Percentiles rank a stretch among this genome's conserved stretches.
These are phyloP conservation scores for Lantana camara DNA, from an alignment of 257 asterid species.

Conservation along the genomic window DNA sequence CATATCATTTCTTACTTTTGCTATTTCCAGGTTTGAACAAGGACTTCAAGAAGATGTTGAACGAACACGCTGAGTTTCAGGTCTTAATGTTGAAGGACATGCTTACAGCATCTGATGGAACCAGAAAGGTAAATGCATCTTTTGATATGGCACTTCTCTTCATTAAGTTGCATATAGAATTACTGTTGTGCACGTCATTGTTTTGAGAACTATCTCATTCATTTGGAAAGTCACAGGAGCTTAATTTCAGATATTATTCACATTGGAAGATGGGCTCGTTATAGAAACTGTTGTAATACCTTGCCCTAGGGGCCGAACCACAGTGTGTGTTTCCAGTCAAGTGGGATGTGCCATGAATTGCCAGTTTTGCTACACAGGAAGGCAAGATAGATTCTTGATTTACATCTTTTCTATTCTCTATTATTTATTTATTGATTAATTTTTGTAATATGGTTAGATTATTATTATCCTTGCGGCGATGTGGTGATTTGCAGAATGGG, in stretches of 20 bases:
- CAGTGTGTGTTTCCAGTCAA: slow-evolving; percentile 98
- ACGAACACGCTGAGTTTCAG: slow-evolving; percentile 68
- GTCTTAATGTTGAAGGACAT: slow-evolving; percentile 67
- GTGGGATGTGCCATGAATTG: slow-evolving; percentile 99
- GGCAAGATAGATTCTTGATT: slow-evolving; percentile 42
- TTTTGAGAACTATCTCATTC: slow-evolving; percentile 58
- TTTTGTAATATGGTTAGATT: neutral
- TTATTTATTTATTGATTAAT: neutral
- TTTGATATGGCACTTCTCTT: slow-evolving; percentile 5
- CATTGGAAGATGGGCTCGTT: slow-evolving; percentile 79
- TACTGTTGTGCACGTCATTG: slow-evolving; percentile 17
- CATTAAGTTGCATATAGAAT: slow-evolving; percentile 10
- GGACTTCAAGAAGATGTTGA: slow-evolving; percentile 78
- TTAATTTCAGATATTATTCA: slow-evolving; percentile 76
- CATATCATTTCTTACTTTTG: neutral
- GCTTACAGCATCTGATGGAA: slow-evolving; percentile 84
- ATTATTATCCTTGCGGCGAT: neutral
- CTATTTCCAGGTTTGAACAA: slow-evolving; percentile 77
- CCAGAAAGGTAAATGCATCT: slow-evolving; percentile 75
- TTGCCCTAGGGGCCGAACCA: slow-evolving; percentile 82
- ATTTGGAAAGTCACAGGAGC: slow-evolving; percentile 69
- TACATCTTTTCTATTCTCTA: neutral
- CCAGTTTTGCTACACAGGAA: slow-evolving; percentile 98
- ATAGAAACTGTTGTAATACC: slow-evolving; percentile 97
- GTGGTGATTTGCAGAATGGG: slow-evolving; percentile 76